Conservation (phyloP, 225 moss, liverwort and hornwort species). For the Physcomitrellopsis africana region DNA sequence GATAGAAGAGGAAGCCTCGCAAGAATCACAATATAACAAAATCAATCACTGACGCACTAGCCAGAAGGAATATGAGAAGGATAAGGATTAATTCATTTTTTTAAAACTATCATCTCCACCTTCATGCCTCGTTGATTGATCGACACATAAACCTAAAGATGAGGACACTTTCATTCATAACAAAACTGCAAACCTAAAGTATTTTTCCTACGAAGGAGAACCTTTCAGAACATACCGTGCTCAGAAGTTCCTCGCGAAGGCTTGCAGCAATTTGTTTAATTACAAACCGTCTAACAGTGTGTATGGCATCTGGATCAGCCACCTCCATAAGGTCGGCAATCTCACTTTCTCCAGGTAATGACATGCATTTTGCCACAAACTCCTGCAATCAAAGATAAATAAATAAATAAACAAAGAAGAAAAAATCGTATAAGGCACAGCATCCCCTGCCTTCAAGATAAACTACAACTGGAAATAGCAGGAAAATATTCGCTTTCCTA, state of each 20-base stretch:
- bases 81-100: no score
- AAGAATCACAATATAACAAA: no score
- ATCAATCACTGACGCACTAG: no score
- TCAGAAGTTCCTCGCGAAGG: constrained; percentile 70
- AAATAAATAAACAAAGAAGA: constrained; percentile 1
- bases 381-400: constrained; percentile 47
- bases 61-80: background rate
- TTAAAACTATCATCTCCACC: background rate
- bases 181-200: background rate
- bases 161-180: background rate
- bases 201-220: background rate
- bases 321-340: constrained; percentile 84
- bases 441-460: no score
- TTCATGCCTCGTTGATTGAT: background rate
- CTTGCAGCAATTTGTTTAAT: constrained; percentile 67
- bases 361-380: constrained; percentile 83
- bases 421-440: background rate
- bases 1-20: no score
- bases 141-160: background rate
- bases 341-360: constrained; percentile 93
- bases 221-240: constrained; percentile 40
- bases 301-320: constrained; percentile 96
- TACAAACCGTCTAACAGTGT: constrained; percentile 71
- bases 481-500: background rate
- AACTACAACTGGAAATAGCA: background rate